Conservation (phyloP, 2,329 filamentous ascomycete species). For the Colletotrichum musicola region DNA sequence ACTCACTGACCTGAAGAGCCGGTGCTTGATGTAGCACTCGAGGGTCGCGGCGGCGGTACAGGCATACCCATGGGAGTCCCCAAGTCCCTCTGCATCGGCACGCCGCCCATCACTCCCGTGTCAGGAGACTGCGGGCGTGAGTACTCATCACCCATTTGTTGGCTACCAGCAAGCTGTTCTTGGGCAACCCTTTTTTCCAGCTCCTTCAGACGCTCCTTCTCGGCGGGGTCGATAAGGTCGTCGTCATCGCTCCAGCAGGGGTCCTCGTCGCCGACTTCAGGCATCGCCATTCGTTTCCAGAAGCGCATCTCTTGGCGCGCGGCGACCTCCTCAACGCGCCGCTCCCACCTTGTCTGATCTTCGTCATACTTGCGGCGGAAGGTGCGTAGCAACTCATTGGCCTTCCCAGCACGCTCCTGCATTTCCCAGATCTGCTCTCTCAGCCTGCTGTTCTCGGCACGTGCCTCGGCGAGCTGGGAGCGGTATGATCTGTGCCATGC, state of each 20-base stretch:
- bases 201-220: conserved; percentile 68
- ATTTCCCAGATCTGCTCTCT: conserved; percentile 77
- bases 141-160: conserved; percentile 50
- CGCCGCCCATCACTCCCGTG: conserved; percentile 52
- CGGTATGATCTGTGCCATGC: conserved; percentile 77
- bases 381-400: conserved; percentile 68
- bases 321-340: conserved; percentile 64
- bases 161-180: conserved; percentile 51
- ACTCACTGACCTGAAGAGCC: conserved; percentile 57
- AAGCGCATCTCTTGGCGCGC: conserved; percentile 71
- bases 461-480: conserved; percentile 73
- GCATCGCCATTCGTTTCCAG: conserved; percentile 77
- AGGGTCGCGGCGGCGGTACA: conserved; percentile 54
- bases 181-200: conserved; percentile 60
- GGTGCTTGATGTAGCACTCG: conserved; percentile 57
- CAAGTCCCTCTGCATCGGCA: conserved; percentile 57
- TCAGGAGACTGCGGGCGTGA: conserved; percentile 45
- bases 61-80: conserved; percentile 46
- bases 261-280: conserved; percentile 70
- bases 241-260: conserved; percentile 75
- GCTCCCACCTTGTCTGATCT: conserved; percentile 66
- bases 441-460: conserved; percentile 72
- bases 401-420: conserved; percentile 70
- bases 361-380: conserved; percentile 70
- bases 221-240: conserved; percentile 71